Percentiles rank a stretch among this genome's conserved stretches.
Evolutionary conservation across 1,284 basidiomycete genomes (phyloP).

Genomic region (Exobasidium rhododendri): DNA sequence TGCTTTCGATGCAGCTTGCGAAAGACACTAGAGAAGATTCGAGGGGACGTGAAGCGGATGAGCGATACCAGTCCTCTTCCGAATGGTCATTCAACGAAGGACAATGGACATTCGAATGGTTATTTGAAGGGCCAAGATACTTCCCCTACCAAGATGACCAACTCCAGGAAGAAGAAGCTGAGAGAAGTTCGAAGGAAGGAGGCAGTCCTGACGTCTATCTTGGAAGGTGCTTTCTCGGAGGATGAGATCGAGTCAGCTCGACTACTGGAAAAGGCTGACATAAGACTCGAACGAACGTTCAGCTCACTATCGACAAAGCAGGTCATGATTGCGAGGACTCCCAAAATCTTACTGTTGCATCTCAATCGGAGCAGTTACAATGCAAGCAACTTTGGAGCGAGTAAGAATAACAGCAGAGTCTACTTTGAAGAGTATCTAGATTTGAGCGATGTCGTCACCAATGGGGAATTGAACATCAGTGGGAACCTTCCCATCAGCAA

Average conservation of each 20-base stretch:
- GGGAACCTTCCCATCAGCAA: conserved; percentile 17
- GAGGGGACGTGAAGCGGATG: conserved; percentile 14
- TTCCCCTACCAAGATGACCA: conserved; percentile 8
- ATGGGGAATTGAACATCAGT: conserved; percentile 23
- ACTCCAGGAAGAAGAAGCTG: conserved; percentile 18
- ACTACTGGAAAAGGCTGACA: conserved; percentile 4
- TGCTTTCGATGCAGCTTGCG: conserved; percentile 49
- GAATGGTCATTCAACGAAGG: background rate
- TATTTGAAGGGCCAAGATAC: background rate
- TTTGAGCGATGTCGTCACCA: conserved; percentile 30
- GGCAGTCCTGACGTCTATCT: background rate
- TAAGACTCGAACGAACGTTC: conserved; percentile 19
- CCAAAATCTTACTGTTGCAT: conserved; percentile 42
- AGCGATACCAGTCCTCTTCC: background rate
- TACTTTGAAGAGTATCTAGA: conserved; percentile 45
- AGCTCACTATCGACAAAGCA: conserved; percentile 45
- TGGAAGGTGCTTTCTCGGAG: background rate
- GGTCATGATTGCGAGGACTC: conserved; percentile 45
- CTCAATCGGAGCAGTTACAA: conserved; percentile 46
- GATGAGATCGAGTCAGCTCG: conserved; percentile 27
- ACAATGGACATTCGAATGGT: background rate
- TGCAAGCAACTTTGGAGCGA: conserved; percentile 31
- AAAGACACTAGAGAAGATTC: conserved; percentile 20
- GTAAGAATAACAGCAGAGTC: conserved; percentile 47
- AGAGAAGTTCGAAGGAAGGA: conserved; percentile 19